These are phyloP conservation scores for Withania somnifera DNA, from an alignment of 305 asterid genomes.

Conservation along the genomic window DNA sequence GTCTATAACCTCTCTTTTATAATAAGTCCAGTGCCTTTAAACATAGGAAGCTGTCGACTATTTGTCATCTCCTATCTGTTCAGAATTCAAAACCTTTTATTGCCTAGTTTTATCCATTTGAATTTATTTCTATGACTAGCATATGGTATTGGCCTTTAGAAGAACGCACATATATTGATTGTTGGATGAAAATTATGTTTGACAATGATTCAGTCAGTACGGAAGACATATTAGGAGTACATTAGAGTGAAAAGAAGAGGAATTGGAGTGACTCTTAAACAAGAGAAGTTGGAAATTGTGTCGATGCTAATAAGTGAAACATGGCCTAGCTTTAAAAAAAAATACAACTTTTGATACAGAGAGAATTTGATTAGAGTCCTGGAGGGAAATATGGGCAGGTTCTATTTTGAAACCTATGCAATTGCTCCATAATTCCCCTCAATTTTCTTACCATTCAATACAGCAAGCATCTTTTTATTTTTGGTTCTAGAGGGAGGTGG, in stretches of 20 bases:
- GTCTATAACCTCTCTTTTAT: not conserved
- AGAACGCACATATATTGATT: not conserved
- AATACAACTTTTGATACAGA: not conserved
- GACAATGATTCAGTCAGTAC: not conserved
- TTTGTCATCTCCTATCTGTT: not conserved
- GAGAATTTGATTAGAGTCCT: not conserved
- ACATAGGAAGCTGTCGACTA: not conserved
- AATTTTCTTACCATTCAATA: not conserved
- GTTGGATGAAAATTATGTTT: not conserved
- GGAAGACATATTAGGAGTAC: not conserved
- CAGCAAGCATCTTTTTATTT: not conserved
- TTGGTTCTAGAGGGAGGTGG: not conserved
- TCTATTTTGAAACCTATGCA: not conserved
- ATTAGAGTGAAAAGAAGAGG: not conserved
- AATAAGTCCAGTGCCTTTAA: not conserved
- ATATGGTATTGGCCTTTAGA: not conserved
- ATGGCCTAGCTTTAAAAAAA: not conserved
- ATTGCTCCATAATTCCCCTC: not conserved
- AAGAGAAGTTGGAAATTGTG: not conserved
- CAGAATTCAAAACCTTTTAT: not conserved
- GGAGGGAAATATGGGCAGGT: not conserved
- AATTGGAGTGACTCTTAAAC: not conserved
- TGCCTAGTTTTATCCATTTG: not conserved
- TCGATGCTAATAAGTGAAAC: not conserved
- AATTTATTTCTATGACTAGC: not conserved